Conservation (phyloP, 176 grass and related monocot genomes). For the Aegilops speltoides region DNA sequence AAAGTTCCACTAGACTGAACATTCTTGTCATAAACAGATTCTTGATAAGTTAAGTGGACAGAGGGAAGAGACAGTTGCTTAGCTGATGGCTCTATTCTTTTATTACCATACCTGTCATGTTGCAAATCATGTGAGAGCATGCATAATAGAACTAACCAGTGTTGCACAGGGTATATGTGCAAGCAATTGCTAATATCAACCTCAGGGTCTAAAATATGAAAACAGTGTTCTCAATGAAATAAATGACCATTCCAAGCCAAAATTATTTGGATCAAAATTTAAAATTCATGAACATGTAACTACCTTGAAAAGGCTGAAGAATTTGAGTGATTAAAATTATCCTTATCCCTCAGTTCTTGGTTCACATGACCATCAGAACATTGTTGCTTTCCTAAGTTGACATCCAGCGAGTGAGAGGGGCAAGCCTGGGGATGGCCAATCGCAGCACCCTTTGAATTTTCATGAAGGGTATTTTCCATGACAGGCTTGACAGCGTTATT, state of each 20-base stretch:
- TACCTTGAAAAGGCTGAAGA: constrained; percentile 92
- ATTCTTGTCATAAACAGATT: constrained; percentile 45
- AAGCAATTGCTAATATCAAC: constrained; percentile 2
- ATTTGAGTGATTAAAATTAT: constrained; percentile 85
- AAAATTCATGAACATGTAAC: neutral
- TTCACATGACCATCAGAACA: constrained; percentile 35
- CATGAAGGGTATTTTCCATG: constrained; percentile 28
- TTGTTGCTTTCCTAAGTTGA: constrained; percentile 33
- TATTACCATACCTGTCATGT: constrained; percentile 76
- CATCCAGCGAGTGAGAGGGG: constrained; percentile 42
- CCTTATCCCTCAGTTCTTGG: constrained; percentile 49
- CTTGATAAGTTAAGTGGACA: constrained; percentile 20
- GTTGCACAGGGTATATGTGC: constrained; percentile 8
- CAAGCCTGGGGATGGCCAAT: constrained; percentile 39
- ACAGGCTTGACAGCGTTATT: constrained; percentile 31
- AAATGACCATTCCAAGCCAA: neutral
- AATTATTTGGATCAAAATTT: constrained; percentile 14
- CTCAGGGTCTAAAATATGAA: constrained; percentile 3
- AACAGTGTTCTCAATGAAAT: constrained; percentile 11
- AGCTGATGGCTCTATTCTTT: constrained; percentile 47
- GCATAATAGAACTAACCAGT: constrained; percentile 22
- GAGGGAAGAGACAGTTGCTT: constrained; percentile 40
- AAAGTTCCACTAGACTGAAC: constrained; percentile 28
- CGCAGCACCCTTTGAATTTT: constrained; percentile 43
- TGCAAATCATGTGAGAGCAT: constrained; percentile 21